Evolutionary conservation across 805 yeast genomes (phyloP), one percentile per base, ranked within the genome.

Genomic region (Danielozyma ontarioensis): DNA sequence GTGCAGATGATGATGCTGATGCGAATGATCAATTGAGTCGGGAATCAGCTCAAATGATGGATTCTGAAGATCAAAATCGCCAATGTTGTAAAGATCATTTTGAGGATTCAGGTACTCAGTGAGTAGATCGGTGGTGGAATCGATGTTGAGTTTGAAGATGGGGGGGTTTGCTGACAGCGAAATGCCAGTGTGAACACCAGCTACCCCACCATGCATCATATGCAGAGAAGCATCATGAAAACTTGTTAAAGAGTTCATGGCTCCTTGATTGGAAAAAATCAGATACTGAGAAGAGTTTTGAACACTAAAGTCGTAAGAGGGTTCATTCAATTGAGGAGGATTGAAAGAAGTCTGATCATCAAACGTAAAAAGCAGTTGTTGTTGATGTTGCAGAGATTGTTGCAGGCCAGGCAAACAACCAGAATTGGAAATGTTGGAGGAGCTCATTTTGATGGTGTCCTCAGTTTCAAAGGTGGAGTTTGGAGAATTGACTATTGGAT

Each of bases 1-100:
- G 31, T 15, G 27, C 28, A 23, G 37, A 42, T 21, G 36, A 39
- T 13, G 36, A 31, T n/a, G 16, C 31, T 36, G 24, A 33, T 39
- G 40, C 15, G 17, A 32, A 18, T 29, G 22, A 25, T 26, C 17
- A 19, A 34, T 26, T 7, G 47, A 38, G 33, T 58, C 62, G 12
- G 57, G 56, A 17, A 57, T 50, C 8, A 53, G 46, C 15, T 58
- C 62, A 22, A 55, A 44, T 3, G 58, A 51, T 12, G 51, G 50
- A 35, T 46, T 51, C 1, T 40, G 51, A 23, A 52, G 35, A 12
- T 54, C 59, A 29, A 51, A 50, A 25, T 54, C 59, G 16, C 39
- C 38, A 15, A 45, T 22, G 35, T 45, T 49, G 41, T 54, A 50
- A 34, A 56, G 41, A 32, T 51, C 41, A 16, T 51, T 54, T 18